Evolutionary conservation across 1,284 basidiomycete genomes (phyloP).

Genomic region (Ganoderma lucidum): DNA sequence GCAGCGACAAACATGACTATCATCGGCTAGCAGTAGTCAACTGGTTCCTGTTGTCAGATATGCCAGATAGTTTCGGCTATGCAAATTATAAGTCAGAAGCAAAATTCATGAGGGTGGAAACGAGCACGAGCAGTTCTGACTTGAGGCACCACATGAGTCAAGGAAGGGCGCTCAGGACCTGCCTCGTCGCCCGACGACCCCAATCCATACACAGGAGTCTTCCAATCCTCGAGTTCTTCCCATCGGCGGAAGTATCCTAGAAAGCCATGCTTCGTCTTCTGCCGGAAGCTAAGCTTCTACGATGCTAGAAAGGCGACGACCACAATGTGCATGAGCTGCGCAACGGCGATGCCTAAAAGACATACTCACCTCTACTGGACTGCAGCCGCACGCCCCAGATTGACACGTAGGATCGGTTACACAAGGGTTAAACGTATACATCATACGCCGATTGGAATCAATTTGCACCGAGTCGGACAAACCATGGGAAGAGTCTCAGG

Average conservation of each 20-base stretch:
- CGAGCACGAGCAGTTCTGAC: not conserved
- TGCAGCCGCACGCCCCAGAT: not conserved
- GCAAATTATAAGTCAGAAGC: not conserved
- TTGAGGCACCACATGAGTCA: not conserved
- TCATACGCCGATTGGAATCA: not conserved
- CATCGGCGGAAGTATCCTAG: conserved; percentile 4
- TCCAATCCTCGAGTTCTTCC: not conserved
- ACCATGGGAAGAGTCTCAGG: not conserved
- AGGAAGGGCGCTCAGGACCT: not conserved
- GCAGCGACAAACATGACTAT: not conserved
- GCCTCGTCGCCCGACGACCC: too few relatives aligned
- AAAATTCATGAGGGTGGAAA: not conserved
- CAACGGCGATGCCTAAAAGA: not conserved
- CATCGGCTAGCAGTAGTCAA: not conserved
- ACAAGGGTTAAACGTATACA: not conserved
- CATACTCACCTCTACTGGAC: not conserved
- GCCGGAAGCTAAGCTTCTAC: not conserved
- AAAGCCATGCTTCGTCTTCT: not conserved
- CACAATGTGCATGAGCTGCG: not conserved
- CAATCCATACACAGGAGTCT: not conserved
- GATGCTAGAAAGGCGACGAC: not conserved
- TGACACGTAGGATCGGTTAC: not conserved
- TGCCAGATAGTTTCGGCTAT: not conserved
- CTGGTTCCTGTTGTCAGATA: not conserved
- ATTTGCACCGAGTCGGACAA: not conserved